A percentile compares a stretch with the other conserved stretches of the same genome.
Evolutionary conservation across 1,284 basidiomycete species (phyloP).

Genomic region (Afroboletus lepidellus): DNA sequence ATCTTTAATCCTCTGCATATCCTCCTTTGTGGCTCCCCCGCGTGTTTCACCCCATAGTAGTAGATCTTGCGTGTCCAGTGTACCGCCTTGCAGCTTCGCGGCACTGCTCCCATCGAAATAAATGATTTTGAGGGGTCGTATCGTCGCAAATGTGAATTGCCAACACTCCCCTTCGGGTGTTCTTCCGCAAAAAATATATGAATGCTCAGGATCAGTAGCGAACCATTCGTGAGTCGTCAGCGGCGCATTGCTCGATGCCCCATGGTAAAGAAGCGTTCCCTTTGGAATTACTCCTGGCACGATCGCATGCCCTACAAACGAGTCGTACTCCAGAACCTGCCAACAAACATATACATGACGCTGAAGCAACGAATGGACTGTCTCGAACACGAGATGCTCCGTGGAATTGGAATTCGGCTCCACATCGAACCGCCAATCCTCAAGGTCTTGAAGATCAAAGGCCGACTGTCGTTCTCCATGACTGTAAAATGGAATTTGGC

Average conservation of each 20-base stretch:
- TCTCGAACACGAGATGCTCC: conserved; percentile 32
- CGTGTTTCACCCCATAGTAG: conserved; percentile 35
- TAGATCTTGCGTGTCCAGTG: conserved; percentile 45
- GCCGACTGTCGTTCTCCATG: too few relatives aligned
- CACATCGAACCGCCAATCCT: conserved; percentile 18
- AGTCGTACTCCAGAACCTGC: too few relatives aligned
- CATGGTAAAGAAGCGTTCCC: conserved; percentile 45
- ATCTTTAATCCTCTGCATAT: conserved; percentile 31
- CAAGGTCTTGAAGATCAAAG: too few relatives aligned
- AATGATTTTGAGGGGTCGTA: conserved; percentile 38
- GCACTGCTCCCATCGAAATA: conserved; percentile 48
- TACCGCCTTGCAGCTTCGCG: conserved; percentile 35
- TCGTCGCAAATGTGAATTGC: conserved; percentile 39
- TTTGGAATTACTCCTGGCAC: conserved; percentile 41
- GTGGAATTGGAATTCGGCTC: conserved; percentile 19
- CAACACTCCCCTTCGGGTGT: conserved; percentile 35
- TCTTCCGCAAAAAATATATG: conserved; percentile 37
- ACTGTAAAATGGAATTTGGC: too few relatives aligned
- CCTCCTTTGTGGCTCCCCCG: conserved; percentile 18
- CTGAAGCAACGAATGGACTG: conserved; percentile 36
- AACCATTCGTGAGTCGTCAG: conserved; percentile 41
- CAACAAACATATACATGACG: too few relatives aligned
- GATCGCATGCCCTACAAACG: too few relatives aligned
- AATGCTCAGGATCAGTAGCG: conserved; percentile 45
- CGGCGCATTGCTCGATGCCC: conserved; percentile 22